These are phyloP conservation scores for Blastomyces parvus DNA, from an alignment of 2,329 filamentous ascomycete genomes.

Conservation along the genomic window DNA sequence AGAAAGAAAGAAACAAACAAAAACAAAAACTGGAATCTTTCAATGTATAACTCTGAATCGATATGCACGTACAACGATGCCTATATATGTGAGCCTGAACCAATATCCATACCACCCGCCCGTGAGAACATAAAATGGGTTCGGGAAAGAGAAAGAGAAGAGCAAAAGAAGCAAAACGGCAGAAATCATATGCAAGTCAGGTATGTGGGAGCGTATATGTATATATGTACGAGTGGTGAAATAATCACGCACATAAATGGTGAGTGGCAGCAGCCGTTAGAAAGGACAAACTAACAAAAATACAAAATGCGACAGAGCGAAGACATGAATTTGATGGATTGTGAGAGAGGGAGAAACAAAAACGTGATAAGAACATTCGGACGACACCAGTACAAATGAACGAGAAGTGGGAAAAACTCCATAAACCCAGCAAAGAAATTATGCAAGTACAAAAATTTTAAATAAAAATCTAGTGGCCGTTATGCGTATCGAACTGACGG, in stretches of 20 bases:
- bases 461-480: conserved; percentile 4
- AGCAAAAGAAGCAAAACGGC: neutral
- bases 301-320: neutral
- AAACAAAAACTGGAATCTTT: neutral
- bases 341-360: neutral
- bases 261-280: neutral
- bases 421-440: neutral
- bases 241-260: neutral
- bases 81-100: neutral
- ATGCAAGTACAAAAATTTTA: neutral
- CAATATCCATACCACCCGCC: neutral
- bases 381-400: neutral
- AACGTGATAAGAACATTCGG: neutral
- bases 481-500: conserved; percentile 13
- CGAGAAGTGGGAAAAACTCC: neutral
- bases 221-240: neutral
- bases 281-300: neutral
- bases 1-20: neutral
- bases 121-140: conserved; percentile 1
- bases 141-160: neutral
- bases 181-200: neutral
- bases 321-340: too few species aligned
- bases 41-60: neutral
- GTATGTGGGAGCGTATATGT: neutral
- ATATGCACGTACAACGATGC: neutral